phyloP scores from a whole-genome alignment of 805 yeast species.

The Hanseniaspora pseudoguilliermondii region DNA sequence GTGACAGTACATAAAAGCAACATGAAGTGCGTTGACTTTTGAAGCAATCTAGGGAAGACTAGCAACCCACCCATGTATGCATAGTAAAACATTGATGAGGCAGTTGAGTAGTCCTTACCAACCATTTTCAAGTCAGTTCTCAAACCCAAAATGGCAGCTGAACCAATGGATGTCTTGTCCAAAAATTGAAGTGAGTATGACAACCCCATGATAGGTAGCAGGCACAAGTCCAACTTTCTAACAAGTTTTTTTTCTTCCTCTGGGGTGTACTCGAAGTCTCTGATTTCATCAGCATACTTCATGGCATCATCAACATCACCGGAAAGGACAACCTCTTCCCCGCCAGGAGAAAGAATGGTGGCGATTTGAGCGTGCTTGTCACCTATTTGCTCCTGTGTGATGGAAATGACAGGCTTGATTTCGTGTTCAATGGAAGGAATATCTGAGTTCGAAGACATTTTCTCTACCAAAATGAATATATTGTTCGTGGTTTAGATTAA shows the following conservation, averaged over 20 bases:
- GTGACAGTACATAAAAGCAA: conserved; percentile 38
- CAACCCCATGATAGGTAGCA: conserved; percentile 40
- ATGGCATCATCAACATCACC: conserved; percentile 38
- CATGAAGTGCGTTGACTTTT: conserved; percentile 42
- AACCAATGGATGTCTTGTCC: conserved; percentile 45
- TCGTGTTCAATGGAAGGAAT: conserved; percentile 6
- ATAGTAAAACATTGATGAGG: conserved; percentile 48
- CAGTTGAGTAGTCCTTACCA: conserved; percentile 37
- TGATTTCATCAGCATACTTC: conserved; percentile 29
- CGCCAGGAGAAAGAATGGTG: conserved; percentile 21
- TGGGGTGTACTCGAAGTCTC: conserved; percentile 23
- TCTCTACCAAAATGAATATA: background rate
- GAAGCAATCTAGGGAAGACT: conserved; percentile 34
- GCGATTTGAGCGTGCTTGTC: conserved; percentile 14
- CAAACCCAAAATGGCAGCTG: conserved; percentile 43
- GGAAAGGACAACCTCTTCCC: conserved; percentile 21
- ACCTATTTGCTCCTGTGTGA: conserved; percentile 11
- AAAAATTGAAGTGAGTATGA: conserved; percentile 42
- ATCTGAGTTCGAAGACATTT: conserved; percentile 3
- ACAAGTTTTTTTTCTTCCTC: conserved; percentile 28
- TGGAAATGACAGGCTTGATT: conserved; percentile 11
- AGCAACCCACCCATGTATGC: conserved; percentile 40
- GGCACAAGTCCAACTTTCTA: conserved; percentile 39
- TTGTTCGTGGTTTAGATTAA: background rate
- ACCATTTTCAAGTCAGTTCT: conserved; percentile 34